Conservation (phyloP, 1,139 yeast genomes). For the Suhomyces guaymorum region DNA sequence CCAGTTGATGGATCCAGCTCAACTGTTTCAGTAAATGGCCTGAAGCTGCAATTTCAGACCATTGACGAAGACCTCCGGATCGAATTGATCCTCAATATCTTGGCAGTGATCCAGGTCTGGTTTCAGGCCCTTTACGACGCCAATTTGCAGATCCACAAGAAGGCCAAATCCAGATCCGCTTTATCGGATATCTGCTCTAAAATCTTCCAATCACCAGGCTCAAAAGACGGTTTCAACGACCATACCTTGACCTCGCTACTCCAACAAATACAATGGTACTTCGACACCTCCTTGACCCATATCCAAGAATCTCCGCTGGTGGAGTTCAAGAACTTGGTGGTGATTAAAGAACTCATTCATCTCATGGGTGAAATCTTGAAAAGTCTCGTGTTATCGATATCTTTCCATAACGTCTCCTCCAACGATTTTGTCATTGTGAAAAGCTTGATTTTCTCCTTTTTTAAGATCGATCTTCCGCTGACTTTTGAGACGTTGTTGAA, state of each 20-base stretch:
- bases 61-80: slow-evolving; percentile 30
- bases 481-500: slow-evolving; percentile 25
- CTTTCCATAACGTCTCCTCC: slow-evolving; percentile 14
- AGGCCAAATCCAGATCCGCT: slow-evolving; percentile 5
- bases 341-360: slow-evolving; percentile 32
- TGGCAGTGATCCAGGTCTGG: slow-evolving; percentile 28
- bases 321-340: slow-evolving; percentile 20
- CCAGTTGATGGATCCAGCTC: too few relatives aligned
- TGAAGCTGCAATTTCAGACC: slow-evolving; percentile 19
- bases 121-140: slow-evolving; percentile 22
- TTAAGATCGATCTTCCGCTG: slow-evolving; percentile 26
- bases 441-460: slow-evolving; percentile 24
- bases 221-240: slow-evolving; percentile 17
- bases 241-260: slow-evolving; percentile 20
- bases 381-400: slow-evolving; percentile 20
- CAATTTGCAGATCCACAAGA: slow-evolving; percentile 11
- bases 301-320: slow-evolving; percentile 19
- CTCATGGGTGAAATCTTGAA: slow-evolving; percentile 30
- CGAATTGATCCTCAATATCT: slow-evolving; percentile 30
- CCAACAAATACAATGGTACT: slow-evolving; percentile 21
- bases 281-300: slow-evolving; percentile 19
- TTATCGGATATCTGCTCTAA: slow-evolving; percentile 15
- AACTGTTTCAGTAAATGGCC: not conserved
- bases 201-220: slow-evolving; percentile 23
- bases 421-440: slow-evolving; percentile 22